phyloP scores from a whole-genome alignment of 306 rosid species.

The Bauhinia variegata region DNA sequence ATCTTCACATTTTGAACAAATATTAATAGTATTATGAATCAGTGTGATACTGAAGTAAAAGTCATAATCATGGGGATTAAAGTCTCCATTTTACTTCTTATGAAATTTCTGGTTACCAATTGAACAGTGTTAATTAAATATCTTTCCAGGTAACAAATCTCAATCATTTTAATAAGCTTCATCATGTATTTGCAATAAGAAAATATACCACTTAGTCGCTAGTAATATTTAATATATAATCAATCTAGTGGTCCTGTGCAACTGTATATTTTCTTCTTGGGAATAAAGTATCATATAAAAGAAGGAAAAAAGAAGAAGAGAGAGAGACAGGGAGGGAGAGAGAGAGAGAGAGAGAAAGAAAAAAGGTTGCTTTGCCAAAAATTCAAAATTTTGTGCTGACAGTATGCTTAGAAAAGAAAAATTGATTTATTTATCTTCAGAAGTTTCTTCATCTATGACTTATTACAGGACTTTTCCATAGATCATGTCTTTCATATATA shows the following conservation, averaged over 20 bases:
- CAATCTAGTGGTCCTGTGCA: slow-evolving; percentile 12
- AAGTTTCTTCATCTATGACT: background rate
- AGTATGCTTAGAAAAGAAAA: background rate
- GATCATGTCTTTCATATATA: slow-evolving; percentile 23
- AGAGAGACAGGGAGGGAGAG: too few relatives aligned
- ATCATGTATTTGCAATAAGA: background rate
- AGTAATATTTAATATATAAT: background rate
- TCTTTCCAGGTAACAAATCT: background rate
- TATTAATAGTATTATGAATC: background rate
- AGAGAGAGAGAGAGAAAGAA: too few relatives aligned
- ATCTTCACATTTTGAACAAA: background rate
- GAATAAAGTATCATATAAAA: too few relatives aligned
- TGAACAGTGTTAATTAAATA: background rate
- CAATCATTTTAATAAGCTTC: slow-evolving; percentile 6
- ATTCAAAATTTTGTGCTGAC: background rate
- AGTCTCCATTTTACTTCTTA: background rate
- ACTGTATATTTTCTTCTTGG: background rate
- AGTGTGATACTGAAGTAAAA: background rate
- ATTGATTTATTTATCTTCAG: too few relatives aligned
- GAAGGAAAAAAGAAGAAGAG: too few relatives aligned
- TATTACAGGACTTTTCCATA: background rate
- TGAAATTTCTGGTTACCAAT: slow-evolving; percentile 14
- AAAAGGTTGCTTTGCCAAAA: too few relatives aligned
- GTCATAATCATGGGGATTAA: background rate
- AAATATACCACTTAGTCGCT: slow-evolving; percentile 14